Evolutionary conservation across 805 yeast genomes (phyloP).

Genomic region (Yarrowia keelungensis): DNA sequence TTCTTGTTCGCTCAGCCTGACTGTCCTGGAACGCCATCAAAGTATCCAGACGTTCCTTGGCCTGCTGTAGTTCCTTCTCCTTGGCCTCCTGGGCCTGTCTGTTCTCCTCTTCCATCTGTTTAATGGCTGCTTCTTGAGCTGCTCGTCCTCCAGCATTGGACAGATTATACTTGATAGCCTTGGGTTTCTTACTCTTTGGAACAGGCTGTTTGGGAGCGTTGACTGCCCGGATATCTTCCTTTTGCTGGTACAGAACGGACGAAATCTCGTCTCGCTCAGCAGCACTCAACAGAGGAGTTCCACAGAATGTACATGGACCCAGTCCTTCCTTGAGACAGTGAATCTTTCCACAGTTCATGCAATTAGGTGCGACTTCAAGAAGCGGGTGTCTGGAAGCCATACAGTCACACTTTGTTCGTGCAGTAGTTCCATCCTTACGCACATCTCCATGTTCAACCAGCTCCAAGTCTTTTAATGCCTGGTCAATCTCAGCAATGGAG

Average conservation of each 20-base stretch:
- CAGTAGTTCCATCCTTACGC: slow-evolving; percentile 42
- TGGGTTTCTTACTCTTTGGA: slow-evolving; percentile 43
- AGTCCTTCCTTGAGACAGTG: slow-evolving; percentile 90
- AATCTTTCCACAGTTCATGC: slow-evolving; percentile 91
- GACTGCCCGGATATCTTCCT: slow-evolving; percentile 50
- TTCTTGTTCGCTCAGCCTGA: slow-evolving; percentile 87
- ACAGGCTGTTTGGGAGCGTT: slow-evolving; percentile 40
- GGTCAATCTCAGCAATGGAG: slow-evolving; percentile 69
- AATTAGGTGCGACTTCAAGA: slow-evolving; percentile 89
- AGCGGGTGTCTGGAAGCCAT: slow-evolving; percentile 89
- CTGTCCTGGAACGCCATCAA: slow-evolving; percentile 82
- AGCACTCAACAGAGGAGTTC: slow-evolving; percentile 64
- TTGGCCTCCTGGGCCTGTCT: slow-evolving; percentile 18
- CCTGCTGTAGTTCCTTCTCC: slow-evolving; percentile 43
- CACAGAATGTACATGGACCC: slow-evolving; percentile 88
- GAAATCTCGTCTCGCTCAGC: slow-evolving; percentile 65
- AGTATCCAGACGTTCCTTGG: slow-evolving; percentile 69
- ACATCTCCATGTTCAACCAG: slow-evolving; percentile 44
- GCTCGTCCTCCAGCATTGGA: slow-evolving; percentile 30
- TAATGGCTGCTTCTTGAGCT: slow-evolving; percentile 28
- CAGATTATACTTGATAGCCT: slow-evolving; percentile 34
- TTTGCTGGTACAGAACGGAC: slow-evolving; percentile 66
- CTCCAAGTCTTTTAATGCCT: slow-evolving; percentile 63
- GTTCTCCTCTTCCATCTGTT: slow-evolving; percentile 43
- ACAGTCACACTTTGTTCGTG: slow-evolving; percentile 68